These are phyloP conservation scores for Raffaelea albimanens DNA, from an alignment of 2,329 filamentous ascomycete species.

Conservation along the genomic window DNA sequence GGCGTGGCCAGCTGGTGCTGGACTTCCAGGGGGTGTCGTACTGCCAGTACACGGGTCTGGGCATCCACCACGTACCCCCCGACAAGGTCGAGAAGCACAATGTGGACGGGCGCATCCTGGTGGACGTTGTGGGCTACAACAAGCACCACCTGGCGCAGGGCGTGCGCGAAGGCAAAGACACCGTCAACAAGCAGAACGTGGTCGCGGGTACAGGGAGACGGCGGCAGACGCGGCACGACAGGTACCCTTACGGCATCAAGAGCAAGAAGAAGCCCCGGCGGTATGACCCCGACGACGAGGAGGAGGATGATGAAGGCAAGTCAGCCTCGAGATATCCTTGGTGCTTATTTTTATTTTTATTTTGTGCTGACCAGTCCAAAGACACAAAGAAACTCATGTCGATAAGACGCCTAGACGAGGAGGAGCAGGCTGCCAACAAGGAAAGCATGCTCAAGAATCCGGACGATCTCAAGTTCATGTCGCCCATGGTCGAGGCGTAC, in stretches of 20 bases:
- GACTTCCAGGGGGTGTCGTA: slow-evolving; percentile 32
- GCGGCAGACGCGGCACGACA: no score
- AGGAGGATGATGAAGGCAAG: no score
- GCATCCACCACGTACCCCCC: slow-evolving; percentile 15
- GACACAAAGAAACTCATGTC: not conserved
- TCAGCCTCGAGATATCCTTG: no score
- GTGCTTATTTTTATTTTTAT: no score
- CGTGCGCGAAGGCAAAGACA: slow-evolving; percentile 24
- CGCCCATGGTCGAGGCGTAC: slow-evolving; percentile 32
- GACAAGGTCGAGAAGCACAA: slow-evolving; percentile 21
- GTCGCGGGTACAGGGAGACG: slow-evolving; percentile 6
- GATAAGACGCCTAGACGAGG: slow-evolving; percentile 18
- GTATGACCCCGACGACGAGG: no score
- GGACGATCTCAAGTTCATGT: slow-evolving; percentile 30
- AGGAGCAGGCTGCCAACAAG: slow-evolving; percentile 28
- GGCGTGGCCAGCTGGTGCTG: slow-evolving; percentile 28
- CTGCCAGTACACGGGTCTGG: slow-evolving; percentile 31
- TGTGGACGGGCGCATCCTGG: slow-evolving; percentile 29
- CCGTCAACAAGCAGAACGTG: slow-evolving; percentile 16
- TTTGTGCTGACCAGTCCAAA: not conserved
- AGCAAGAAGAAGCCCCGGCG: no score
- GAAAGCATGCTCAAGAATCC: slow-evolving; percentile 26
- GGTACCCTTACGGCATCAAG: no score
- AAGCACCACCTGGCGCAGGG: slow-evolving; percentile 28
- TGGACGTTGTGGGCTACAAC: slow-evolving; percentile 32